Base-by-base conservation (phyloP, 228 moss, liverwort and hornwort species). In the Sphagnum fallax region DNA sequence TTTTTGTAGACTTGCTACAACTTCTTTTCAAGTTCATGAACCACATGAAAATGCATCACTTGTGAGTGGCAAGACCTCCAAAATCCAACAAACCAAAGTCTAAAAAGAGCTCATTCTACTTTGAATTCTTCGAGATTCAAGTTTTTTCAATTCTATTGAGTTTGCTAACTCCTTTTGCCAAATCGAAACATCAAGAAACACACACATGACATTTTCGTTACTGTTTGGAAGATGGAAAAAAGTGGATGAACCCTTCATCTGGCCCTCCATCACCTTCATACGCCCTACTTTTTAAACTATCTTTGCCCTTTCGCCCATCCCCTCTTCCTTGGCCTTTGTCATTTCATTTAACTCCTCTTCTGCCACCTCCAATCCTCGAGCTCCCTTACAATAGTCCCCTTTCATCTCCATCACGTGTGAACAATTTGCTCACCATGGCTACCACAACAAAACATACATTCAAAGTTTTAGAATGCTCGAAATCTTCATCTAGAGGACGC, bases 1-100 rank as follows among this genome's bases (percentile, higher is more conserved):
- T 91, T 87, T 65, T 69, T 81, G 61, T 69, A 73, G 48, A 82
- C 62, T 60, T 82, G 80, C 76, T 68, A 75, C 66, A 93, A 72
- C 75, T 87, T 78, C 51, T 67, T 82, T 77, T 89, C 87, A 71
- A 86, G 50, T 69, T 88, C 91, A 48, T 2, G 47, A 51, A 59
- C 16, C 53, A 76, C 14, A 32, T 53, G 0, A 77, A 8, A 57
- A 53, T 58, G 58, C 5, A 13, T n/a, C 7, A n/a, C 62, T 18
- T 7, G 7, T 7, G 12, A 32, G 4, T 9, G n/a, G 16, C 8
- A 52, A 4, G 4, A 65, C 16, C 5, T 65, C 76, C 6, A 64
- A 13, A 14, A 69, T 74, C 0, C 62, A 57, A 3, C 50, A n/a
- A 61, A 60, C 66, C 10, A 67, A 10, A 8, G 53, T 58, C 4